Percentiles rank a stretch among this genome's conserved stretches.
These are phyloP conservation scores for Croton setiger DNA, from an alignment of 441 rosid genomes.

Conservation along the genomic window DNA sequence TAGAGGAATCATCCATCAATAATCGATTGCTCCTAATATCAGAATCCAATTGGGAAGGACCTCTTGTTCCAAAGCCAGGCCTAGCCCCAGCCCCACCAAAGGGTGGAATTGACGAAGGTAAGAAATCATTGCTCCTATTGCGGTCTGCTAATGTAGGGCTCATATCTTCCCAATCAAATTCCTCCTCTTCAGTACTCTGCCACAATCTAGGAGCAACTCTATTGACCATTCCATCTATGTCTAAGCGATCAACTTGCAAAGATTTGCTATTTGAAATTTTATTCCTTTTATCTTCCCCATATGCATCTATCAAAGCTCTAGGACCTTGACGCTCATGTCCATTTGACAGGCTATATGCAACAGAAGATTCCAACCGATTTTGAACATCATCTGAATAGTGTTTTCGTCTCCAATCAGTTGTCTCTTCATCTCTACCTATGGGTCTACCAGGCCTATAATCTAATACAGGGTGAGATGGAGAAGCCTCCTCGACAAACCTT, in stretches of 20 bases:
- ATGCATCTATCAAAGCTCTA: constrained; percentile 91
- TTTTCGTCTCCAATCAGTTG: constrained; percentile 56
- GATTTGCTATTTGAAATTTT: constrained; percentile 41
- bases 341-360: constrained; percentile 34
- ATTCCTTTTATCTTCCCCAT: constrained; percentile 76
- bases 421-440: constrained; percentile 48
- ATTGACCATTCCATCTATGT: constrained; percentile 50
- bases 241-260: constrained; percentile 37
- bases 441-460: constrained; percentile 54
- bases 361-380: constrained; percentile 36
- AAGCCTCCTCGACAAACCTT: constrained; percentile 55
- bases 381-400: constrained; percentile 38
- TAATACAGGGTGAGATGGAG: constrained; percentile 53
- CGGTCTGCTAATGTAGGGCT: constrained; percentile 71
- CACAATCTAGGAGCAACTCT: constrained; percentile 59
- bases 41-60: constrained; percentile 37
- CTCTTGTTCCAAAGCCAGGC: constrained; percentile 40
- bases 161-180: constrained; percentile 99
- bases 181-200: constrained; percentile 99
- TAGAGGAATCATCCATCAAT: constrained; percentile 37
- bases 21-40: constrained; percentile 41
- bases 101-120: constrained; percentile 47
- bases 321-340: constrained; percentile 65
- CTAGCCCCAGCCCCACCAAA: constrained; percentile 44
- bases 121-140: constrained; percentile 44